Evolutionary conservation across 441 rosid species (phyloP).

Genomic region (Mallotus japonicus): DNA sequence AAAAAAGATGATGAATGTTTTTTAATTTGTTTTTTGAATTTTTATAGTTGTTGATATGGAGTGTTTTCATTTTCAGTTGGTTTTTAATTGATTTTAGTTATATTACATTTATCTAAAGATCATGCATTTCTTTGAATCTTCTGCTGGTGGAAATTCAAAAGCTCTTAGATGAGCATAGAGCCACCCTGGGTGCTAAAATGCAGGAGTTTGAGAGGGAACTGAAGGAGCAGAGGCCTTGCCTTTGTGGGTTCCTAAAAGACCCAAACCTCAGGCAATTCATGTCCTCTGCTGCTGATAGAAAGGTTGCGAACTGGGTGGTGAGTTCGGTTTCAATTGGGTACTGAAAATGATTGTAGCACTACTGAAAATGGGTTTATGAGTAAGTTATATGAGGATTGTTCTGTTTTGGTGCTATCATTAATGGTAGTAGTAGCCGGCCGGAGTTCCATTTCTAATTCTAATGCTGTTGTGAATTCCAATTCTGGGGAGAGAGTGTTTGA

Average conservation of each 20-base stretch:
- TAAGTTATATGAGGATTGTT: constrained; percentile 18
- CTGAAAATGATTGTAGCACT: constrained; percentile 20
- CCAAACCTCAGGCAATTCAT: no score
- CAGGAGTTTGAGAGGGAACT: constrained; percentile 60
- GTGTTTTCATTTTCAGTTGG: not conserved
- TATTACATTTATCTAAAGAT: constrained; percentile 9
- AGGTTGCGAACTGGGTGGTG: no score
- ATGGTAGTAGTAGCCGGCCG: constrained; percentile 4
- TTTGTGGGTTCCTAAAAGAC: no score
- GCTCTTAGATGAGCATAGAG: constrained; percentile 63
- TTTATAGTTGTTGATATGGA: not conserved
- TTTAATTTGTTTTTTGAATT: not conserved
- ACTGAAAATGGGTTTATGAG: constrained; percentile 18
- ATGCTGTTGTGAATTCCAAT: not conserved
- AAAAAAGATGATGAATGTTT: not conserved
- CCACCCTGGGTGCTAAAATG: constrained; percentile 46
- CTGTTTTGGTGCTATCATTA: constrained; percentile 20
- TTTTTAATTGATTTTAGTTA: constrained; percentile 17
- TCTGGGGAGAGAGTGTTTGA: constrained; percentile 24
- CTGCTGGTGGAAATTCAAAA: constrained; percentile 60
- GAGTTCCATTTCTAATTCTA: not conserved
- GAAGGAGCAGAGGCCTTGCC: constrained; percentile 49
- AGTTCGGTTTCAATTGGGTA: constrained; percentile 31
- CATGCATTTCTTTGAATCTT: constrained; percentile 20
- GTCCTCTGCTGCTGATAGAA: no score